Conservation (phyloP, 805 yeast species). For the Metschnikowia colocasiae region DNA sequence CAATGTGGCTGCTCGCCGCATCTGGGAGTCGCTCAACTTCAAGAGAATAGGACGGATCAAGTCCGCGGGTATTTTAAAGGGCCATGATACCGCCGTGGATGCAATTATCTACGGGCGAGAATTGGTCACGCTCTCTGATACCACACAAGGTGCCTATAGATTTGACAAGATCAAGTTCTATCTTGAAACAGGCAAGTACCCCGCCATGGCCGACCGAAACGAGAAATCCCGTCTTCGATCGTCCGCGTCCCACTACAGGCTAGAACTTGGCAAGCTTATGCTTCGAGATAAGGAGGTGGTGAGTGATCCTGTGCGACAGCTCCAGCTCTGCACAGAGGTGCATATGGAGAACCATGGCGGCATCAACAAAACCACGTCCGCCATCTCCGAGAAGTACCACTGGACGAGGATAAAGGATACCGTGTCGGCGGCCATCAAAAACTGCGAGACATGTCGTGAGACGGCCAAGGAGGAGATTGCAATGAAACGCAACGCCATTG, state of each 20-base stretch:
- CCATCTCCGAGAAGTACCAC: slow-evolving; percentile 75
- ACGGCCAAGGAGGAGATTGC: slow-evolving; percentile 25
- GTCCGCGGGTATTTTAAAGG: slow-evolving; percentile 86
- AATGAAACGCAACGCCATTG: slow-evolving; percentile 14
- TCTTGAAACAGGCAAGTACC: slow-evolving; percentile 81
- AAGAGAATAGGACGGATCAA: slow-evolving; percentile 74
- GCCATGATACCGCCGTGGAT: slow-evolving; percentile 81
- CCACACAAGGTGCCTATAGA: slow-evolving; percentile 50
- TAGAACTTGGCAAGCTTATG: slow-evolving; percentile 68
- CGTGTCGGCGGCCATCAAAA: slow-evolving; percentile 70
- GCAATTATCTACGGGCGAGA: slow-evolving; percentile 83
- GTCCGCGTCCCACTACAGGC: slow-evolving; percentile 69
- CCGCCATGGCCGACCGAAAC: slow-evolving; percentile 73
- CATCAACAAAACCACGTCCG: slow-evolving; percentile 79
- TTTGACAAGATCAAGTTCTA: slow-evolving; percentile 77
- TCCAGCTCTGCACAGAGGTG: slow-evolving; percentile 65
- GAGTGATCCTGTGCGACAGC: slow-evolving; percentile 67
- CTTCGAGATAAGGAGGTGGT: slow-evolving; percentile 82
- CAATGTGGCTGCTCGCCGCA: slow-evolving; percentile 74
- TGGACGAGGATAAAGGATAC: slow-evolving; percentile 92
- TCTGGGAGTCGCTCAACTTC: slow-evolving; percentile 74
- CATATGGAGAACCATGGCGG: slow-evolving; percentile 79
- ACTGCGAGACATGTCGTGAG: slow-evolving; percentile 72
- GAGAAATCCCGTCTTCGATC: slow-evolving; percentile 87
- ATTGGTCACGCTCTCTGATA: slow-evolving; percentile 53